These are phyloP conservation scores for Spathaspora sp. DNA, from an alignment of 805 yeast genomes.

Conservation along the genomic window DNA sequence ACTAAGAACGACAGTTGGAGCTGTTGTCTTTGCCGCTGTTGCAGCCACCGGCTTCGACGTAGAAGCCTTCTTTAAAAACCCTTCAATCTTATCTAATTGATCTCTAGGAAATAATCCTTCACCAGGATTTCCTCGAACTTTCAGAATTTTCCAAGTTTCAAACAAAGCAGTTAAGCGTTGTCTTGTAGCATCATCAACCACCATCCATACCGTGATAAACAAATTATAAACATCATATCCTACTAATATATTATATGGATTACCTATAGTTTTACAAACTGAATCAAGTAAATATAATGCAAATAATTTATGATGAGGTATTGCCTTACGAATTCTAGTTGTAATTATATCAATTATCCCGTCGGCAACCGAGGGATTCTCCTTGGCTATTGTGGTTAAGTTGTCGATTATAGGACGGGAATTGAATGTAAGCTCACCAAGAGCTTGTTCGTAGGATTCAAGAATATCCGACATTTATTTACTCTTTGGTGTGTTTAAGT, in stretches of 20 bases:
- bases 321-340: constrained; percentile 66
- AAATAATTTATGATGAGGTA: constrained; percentile 81
- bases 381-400: constrained; percentile 82
- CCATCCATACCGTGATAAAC: constrained; percentile 73
- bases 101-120: constrained; percentile 69
- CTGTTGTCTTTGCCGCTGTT: constrained; percentile 12
- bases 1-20: neutral
- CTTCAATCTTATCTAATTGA: constrained; percentile 69
- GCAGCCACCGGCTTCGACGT: too few species aligned
- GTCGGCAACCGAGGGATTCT: constrained; percentile 72
- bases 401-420: constrained; percentile 87
- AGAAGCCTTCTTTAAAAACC: constrained; percentile 47
- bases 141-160: constrained; percentile 82
- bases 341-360: constrained; percentile 76
- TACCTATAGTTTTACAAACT: constrained; percentile 84
- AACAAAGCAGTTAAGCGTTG: constrained; percentile 71
- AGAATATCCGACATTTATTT: constrained; percentile 6
- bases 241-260: constrained; percentile 81
- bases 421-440: constrained; percentile 78
- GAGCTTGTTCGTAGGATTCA: constrained; percentile 65
- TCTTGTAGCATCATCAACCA: constrained; percentile 74
- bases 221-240: constrained; percentile 65
- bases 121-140: constrained; percentile 48
- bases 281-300: constrained; percentile 86
- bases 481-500: neutral